Conservation (phyloP, 176 grass and related monocot species). For the Chloris gayana region DNA sequence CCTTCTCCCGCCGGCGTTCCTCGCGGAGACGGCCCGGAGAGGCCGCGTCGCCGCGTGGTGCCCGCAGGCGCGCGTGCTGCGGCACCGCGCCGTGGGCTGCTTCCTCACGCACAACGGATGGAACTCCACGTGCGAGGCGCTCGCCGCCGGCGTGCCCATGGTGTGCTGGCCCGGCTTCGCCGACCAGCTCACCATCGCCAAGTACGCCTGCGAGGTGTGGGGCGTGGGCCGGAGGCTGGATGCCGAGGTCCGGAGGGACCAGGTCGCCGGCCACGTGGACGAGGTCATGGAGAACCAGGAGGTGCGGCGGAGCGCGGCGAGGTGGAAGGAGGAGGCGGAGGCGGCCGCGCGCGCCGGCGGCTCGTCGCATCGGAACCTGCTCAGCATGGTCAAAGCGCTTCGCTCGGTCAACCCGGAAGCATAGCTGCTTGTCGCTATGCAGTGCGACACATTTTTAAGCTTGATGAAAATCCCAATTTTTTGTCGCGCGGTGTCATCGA, state of each 20-base stretch:
- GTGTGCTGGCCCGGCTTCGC: slow-evolving; percentile 9
- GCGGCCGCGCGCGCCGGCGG: background rate
- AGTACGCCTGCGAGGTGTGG: slow-evolving; percentile 1
- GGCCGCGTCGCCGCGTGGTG: background rate
- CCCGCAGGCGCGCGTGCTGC: background rate
- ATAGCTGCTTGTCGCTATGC: background rate
- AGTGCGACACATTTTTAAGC: no score
- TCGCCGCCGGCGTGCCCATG: background rate
- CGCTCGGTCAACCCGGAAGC: background rate
- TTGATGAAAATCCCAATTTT: no score
- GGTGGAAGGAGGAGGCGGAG: background rate
- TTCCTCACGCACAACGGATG: slow-evolving; percentile 11
- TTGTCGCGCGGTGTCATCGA: no score
- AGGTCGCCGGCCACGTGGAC: background rate
- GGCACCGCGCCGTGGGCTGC: background rate
- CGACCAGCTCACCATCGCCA: background rate
- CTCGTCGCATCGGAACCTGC: background rate
- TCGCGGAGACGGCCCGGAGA: no score
- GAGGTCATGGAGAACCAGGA: background rate
- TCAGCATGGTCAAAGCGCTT: background rate
- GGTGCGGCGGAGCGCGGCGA: background rate
- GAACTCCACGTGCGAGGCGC: background rate
- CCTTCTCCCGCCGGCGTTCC: background rate
- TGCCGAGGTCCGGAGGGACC: background rate
- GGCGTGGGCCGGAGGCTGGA: background rate